These are phyloP conservation scores for Gossypium thurberi DNA, from an alignment of 345 rosid species.

Conservation along the genomic window DNA sequence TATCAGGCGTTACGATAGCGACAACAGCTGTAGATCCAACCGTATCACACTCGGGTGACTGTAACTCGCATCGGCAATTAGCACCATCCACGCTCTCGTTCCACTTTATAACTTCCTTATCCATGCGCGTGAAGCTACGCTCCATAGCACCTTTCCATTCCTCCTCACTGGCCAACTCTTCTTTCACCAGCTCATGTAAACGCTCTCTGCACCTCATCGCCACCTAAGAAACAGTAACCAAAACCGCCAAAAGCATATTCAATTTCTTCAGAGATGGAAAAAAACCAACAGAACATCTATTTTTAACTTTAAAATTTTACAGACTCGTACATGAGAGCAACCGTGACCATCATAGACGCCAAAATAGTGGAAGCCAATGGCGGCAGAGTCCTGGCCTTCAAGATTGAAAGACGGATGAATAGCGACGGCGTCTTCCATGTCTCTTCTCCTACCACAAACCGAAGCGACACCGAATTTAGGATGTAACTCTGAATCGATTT, in stretches of 20 bases:
- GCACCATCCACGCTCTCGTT: conserved; percentile 18
- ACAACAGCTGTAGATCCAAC: conserved; percentile 93
- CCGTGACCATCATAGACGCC: conserved; percentile 81
- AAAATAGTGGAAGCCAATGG: conserved; percentile 43
- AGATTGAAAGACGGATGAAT: conserved; percentile 43
- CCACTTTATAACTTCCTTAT: conserved; percentile 28
- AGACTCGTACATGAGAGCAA: conserved; percentile 57
- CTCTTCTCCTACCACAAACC: conserved; percentile 76
- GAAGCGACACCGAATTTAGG: conserved; percentile 71
- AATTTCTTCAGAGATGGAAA: background rate
- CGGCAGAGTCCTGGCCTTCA: conserved; percentile 14
- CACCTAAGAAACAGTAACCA: conserved; percentile 29
- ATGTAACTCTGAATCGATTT: conserved; percentile 8
- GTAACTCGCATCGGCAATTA: conserved; percentile 65
- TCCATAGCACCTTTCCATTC: conserved; percentile 54
- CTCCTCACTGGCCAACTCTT: conserved; percentile 25
- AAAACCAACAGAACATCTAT: background rate
- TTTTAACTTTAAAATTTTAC: background rate
- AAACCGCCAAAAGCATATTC: conserved; percentile 1
- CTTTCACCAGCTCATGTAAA: conserved; percentile 56
- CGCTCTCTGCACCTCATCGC: conserved; percentile 56
- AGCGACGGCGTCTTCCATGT: conserved; percentile 83
- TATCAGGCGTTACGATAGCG: conserved; percentile 58
- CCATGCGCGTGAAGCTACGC: conserved; percentile 64
- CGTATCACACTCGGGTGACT: conserved; percentile 61